Conservation (phyloP, 345 rosid species). For the Adansonia digitata region DNA sequence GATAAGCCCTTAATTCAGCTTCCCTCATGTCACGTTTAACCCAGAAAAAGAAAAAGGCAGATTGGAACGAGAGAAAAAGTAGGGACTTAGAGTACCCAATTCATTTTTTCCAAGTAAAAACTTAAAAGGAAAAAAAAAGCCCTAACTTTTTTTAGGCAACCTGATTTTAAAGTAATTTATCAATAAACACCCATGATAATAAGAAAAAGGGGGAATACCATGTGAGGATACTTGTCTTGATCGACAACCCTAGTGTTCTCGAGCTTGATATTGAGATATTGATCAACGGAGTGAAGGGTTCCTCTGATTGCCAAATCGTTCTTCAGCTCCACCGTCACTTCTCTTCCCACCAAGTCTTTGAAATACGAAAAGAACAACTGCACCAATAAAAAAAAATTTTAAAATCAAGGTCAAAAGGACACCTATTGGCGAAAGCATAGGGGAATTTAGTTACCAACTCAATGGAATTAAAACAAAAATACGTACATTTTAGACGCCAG, state of each 20-base stretch:
- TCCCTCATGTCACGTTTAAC: background rate
- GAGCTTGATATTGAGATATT: slow-evolving; percentile 97
- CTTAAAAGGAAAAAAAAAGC: background rate
- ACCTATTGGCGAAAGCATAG: background rate
- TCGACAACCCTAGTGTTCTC: slow-evolving; percentile 99
- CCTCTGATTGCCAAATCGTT: slow-evolving; percentile 98
- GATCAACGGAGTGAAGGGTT: slow-evolving; percentile 98
- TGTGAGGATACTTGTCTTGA: slow-evolving; percentile 99
- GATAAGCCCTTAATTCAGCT: background rate
- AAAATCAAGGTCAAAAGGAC: background rate
- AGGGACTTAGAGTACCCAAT: background rate
- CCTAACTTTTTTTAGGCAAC: background rate
- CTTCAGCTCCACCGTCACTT: slow-evolving; percentile 98
- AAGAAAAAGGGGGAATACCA: slow-evolving; percentile 42
- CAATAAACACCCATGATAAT: background rate
- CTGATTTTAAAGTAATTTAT: background rate
- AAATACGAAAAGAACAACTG: slow-evolving; percentile 99
- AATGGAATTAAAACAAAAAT: background rate
- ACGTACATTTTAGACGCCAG: background rate
- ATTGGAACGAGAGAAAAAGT: background rate
- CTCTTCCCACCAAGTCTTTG: slow-evolving; percentile 99
- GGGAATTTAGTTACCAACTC: too few relatives aligned
- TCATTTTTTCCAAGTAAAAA: background rate
- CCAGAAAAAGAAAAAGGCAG: background rate
- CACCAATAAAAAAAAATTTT: slow-evolving; percentile 6